Evolutionary conservation across 108 stramenopile species (phyloP).

Genomic region (Fragilaria radians): DNA sequence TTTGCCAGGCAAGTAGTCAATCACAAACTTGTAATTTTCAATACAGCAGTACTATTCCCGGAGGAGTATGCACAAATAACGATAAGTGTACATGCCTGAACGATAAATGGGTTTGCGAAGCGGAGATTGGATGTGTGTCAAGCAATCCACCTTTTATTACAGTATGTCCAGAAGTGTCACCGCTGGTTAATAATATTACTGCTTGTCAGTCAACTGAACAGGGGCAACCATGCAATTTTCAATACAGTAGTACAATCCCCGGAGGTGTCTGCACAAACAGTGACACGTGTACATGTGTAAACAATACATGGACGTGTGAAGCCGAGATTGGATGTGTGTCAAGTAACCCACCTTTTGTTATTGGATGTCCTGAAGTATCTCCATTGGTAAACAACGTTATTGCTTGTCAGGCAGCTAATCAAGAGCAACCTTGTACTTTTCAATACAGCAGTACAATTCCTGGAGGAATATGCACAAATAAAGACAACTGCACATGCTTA

Average conservation of each 20-base stretch:
- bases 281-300: not conserved
- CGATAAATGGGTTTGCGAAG: not conserved
- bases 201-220: not conserved
- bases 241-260: not conserved
- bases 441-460: not conserved
- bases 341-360: not conserved
- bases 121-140: not conserved
- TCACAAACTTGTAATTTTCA: not conserved
- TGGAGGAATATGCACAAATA: not conserved
- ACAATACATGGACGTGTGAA: not conserved
- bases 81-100: not conserved
- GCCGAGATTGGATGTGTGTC: not conserved
- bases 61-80: not conserved
- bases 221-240: not conserved
- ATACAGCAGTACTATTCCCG: not conserved
- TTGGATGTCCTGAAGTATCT: not conserved
- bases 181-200: not conserved
- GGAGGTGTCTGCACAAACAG: not conserved
- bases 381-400: not conserved
- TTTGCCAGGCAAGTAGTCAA: not conserved
- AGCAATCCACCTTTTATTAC: not conserved
- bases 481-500: not conserved
- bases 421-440: not conserved
- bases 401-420: not conserved
- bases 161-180: not conserved